Percentiles rank a stretch among this genome's conserved stretches.
Evolutionary conservation across 352 stramenopile species (phyloP).

Genomic region (Plasmopara viticola): DNA sequence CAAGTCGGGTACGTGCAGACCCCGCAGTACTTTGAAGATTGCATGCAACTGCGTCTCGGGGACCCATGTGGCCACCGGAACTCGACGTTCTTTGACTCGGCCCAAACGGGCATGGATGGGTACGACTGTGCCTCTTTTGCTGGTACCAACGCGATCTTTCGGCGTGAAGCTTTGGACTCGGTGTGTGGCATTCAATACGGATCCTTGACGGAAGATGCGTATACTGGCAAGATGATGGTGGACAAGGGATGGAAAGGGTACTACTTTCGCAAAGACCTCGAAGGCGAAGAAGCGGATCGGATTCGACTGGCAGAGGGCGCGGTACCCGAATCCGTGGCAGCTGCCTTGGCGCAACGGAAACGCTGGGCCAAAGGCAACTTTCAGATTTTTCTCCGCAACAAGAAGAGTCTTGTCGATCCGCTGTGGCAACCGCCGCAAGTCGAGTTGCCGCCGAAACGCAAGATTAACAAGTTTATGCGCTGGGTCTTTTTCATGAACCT

Average conservation of each 20-base stretch:
- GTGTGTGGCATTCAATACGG: constrained; percentile 71
- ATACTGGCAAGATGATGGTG: constrained; percentile 77
- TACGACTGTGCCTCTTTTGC: constrained; percentile 70
- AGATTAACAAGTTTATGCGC: constrained; percentile 72
- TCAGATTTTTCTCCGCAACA: constrained; percentile 67
- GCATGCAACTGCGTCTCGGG: constrained; percentile 51
- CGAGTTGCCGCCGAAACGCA: constrained; percentile 46
- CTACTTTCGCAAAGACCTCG: constrained; percentile 74
- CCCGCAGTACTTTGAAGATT: constrained; percentile 70
- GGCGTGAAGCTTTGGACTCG: constrained; percentile 62
- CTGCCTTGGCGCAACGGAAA: constrained; percentile 56
- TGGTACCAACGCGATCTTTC: constrained; percentile 74
- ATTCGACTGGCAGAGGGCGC: constrained; percentile 62
- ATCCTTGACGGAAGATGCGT: constrained; percentile 68
- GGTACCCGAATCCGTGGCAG: constrained; percentile 59
- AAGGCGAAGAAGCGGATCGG: constrained; percentile 59
- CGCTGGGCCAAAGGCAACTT: constrained; percentile 78
- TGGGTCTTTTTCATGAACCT: constrained; percentile 82
- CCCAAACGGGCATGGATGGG: constrained; percentile 65
- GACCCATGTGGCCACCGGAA: constrained; percentile 65
- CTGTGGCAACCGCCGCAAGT: constrained; percentile 46
- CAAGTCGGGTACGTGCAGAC: constrained; percentile 72
- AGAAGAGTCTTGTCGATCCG: constrained; percentile 52
- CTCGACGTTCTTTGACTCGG: constrained; percentile 66
- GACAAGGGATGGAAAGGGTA: constrained; percentile 74